Evolutionary conservation across 805 yeast species (phyloP), one percentile per base, ranked within the genome.

Genomic region (Clavispora asparagi): DNA sequence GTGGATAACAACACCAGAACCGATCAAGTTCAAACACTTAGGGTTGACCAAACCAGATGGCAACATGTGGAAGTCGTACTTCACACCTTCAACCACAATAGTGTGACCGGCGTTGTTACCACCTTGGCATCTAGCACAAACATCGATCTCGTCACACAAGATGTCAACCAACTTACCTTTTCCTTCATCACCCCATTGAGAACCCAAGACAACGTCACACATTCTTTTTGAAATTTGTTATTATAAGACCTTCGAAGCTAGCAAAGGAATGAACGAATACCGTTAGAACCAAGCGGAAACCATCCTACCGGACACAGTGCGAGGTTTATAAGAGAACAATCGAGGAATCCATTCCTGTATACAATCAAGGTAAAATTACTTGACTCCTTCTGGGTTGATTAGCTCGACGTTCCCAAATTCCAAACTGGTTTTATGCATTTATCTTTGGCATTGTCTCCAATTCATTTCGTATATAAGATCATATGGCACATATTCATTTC

Each of bases 131-230:
- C 99, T 81, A 27, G 98, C 97, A 67, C 97, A 95, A 37, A 94
- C 92, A 57, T 94, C 98, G 59, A 94, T 85, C 56, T 88, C 83
- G 61, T 92, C 98, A 70, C 98, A 95, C 43, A 94, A 78, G 46
- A 94, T 75, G 66, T 94, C 99, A 42, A 94, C 99, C 48, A 94
- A 79, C 70, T 94, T 94, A 48, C 99, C 99, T 67, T 94, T 94
- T 65, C 99, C 99, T 81, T 94, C 99, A 65, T 94, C 99, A 54
- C 99, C 99, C 99, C 99, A 94, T 72, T 94, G 99, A 70, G 98
- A 76, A 49, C 99, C 99, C 61, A 94, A 78, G 45, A 94, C 99
- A 54, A 94, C 98, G 73, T 85, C 86, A 66, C 87, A 85, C 91
- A 84, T 84, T 17, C 14, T 42, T 16, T 27, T 31, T 42, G 38